phyloP scores from a whole-genome alignment of 2,329 filamentous ascomycete species.

The Blastomyces gilchristii region DNA sequence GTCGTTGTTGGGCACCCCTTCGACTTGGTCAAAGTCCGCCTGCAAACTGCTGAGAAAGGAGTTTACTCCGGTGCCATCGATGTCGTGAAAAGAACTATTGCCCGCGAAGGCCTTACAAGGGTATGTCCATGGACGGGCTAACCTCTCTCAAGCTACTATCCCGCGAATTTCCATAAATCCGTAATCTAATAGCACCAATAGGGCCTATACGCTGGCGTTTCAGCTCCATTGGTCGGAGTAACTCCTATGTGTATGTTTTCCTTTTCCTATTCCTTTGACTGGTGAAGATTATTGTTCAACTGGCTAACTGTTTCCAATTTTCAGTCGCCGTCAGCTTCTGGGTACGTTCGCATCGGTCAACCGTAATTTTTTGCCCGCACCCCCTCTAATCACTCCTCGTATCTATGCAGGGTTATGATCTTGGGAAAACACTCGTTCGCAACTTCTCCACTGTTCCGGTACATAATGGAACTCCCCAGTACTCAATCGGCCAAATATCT shows the following conservation, averaged over 20 bases:
- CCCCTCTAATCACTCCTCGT: conserved; percentile 7
- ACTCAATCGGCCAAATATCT: conserved; percentile 77
- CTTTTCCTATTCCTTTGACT: conserved; percentile 9
- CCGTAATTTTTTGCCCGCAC: background rate
- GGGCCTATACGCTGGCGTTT: conserved; percentile 93
- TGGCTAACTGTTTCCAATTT: conserved; percentile 8
- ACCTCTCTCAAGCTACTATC: background rate
- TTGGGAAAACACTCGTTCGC: conserved; percentile 81
- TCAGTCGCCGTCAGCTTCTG: conserved; percentile 58
- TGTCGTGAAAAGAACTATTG: conserved; percentile 79
- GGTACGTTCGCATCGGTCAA: conserved; percentile 30
- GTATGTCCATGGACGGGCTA: conserved; percentile 24
- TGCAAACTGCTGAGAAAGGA: conserved; percentile 91
- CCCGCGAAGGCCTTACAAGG: conserved; percentile 65
- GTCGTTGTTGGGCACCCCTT: conserved; percentile 94
- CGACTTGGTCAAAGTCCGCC: conserved; percentile 91
- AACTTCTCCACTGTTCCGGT: conserved; percentile 52
- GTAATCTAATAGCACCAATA: conserved; percentile 29
- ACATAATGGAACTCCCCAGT: conserved; percentile 52
- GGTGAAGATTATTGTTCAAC: background rate
- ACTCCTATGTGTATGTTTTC: conserved; percentile 88
- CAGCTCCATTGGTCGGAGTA: conserved; percentile 85
- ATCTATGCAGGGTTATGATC: conserved; percentile 78
- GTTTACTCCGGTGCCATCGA: conserved; percentile 86
- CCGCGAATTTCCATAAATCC: background rate